Conservation (phyloP, 495 filamentous ascomycete species). For the Penicillium egyptiacum region DNA sequence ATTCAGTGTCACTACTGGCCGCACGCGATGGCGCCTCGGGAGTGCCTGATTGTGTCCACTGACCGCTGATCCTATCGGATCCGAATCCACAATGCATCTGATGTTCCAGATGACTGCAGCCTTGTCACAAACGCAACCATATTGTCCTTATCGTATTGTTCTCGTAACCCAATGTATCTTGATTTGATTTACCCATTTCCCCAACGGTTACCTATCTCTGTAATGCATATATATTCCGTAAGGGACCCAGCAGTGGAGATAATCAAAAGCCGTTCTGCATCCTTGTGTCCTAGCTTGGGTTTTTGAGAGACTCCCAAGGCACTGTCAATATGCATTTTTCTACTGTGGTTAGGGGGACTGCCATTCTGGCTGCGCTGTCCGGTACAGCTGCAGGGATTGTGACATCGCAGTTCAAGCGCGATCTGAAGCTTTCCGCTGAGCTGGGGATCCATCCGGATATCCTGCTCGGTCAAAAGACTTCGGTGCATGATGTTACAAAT, state of each 20-base stretch:
- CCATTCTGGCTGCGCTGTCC: constrained; percentile 17
- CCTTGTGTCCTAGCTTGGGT: background rate
- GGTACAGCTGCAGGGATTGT: constrained; percentile 13
- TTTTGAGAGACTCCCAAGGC: background rate
- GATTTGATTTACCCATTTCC: background rate
- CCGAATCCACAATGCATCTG: background rate
- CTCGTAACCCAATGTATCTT: constrained; percentile 8
- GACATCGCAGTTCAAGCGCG: constrained; percentile 11
- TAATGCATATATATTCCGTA: constrained; percentile 8
- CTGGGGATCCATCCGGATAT: constrained; percentile 26
- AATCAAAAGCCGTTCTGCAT: constrained; percentile 1
- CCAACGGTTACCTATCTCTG: background rate
- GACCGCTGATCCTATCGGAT: background rate
- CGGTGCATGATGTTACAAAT: constrained; percentile 10
- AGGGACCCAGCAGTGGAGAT: background rate
- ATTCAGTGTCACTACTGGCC: constrained; percentile 3
- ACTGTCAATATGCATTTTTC: constrained; percentile 16
- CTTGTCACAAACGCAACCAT: constrained; percentile 25
- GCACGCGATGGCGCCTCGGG: constrained; percentile 5
- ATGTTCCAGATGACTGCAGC: constrained; percentile 12
- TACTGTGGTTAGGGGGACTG: background rate
- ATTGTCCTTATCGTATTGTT: constrained; percentile 25
- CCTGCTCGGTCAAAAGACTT: constrained; percentile 14
- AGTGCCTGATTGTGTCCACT: background rate
- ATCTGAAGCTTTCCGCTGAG: constrained; percentile 30